These are phyloP conservation scores for Candida orba DNA, from an alignment of 805 yeast genomes.

Conservation along the genomic window DNA sequence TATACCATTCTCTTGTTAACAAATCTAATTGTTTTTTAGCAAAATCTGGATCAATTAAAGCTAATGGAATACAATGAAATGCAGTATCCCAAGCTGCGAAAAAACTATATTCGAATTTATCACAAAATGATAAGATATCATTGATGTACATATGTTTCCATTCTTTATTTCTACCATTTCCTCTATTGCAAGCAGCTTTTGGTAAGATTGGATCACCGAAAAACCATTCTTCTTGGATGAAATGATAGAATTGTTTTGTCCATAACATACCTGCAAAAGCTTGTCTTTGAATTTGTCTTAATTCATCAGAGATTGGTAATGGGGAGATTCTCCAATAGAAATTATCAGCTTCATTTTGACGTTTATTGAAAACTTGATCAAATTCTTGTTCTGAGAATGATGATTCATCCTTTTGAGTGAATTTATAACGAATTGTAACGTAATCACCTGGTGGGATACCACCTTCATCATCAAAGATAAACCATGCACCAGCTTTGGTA, in stretches of 20 bases:
- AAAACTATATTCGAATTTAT: constrained; percentile 93
- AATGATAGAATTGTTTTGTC: constrained; percentile 88
- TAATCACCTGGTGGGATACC: constrained; percentile 84
- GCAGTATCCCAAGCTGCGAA: constrained; percentile 98
- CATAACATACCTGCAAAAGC: constrained; percentile 91
- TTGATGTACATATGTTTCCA: constrained; percentile 88
- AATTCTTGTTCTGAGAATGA: constrained; percentile 66
- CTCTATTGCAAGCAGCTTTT: constrained; percentile 75
- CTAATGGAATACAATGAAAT: constrained; percentile 87
- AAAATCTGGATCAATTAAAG: constrained; percentile 89
- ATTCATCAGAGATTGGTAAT: constrained; percentile 69
- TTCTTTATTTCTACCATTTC: constrained; percentile 78
- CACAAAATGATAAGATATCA: constrained; percentile 84
- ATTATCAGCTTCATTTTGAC: constrained; percentile 86
- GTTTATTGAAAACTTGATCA: constrained; percentile 58
- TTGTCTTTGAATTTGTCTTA: constrained; percentile 82
- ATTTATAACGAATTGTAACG: constrained; percentile 75
- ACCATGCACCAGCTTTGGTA: constrained; percentile 83
- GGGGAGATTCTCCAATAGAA: constrained; percentile 88
- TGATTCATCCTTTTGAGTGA: constrained; percentile 38
- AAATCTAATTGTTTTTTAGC: constrained; percentile 84
- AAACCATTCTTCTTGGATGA: constrained; percentile 80
- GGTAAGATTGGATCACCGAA: constrained; percentile 78
- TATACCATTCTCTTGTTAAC: constrained; percentile 89
- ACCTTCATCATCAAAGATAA: constrained; percentile 64